Percentiles rank a stretch among this genome's conserved stretches.
Evolutionary conservation across 257 asterid species (phyloP).

Genomic region (Vinca minor): DNA sequence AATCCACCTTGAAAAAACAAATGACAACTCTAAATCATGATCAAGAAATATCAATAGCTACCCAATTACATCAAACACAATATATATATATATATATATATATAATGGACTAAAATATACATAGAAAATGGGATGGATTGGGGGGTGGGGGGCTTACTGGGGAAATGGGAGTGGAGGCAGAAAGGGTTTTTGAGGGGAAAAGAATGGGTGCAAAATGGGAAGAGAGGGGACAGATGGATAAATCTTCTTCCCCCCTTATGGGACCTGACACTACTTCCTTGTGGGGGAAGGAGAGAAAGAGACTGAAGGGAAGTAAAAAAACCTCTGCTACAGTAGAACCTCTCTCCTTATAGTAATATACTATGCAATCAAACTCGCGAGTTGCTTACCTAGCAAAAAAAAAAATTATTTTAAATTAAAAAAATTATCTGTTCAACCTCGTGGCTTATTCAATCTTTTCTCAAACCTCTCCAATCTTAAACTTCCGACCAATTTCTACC

Average conservation of each 20-base stretch:
- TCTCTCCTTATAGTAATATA: too few relatives aligned
- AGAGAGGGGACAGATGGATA: conserved; percentile 14
- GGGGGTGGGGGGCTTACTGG: conserved; percentile 10
- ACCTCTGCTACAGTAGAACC: conserved; percentile 27
- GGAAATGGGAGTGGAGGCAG: conserved; percentile 4
- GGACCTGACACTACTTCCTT: conserved; percentile 29
- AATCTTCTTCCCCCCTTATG: conserved; percentile 37
- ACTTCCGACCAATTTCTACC: too few relatives aligned
- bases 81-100: neutral
- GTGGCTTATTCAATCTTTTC: too few relatives aligned
- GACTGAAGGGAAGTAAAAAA: conserved; percentile 26
- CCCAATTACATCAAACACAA: neutral
- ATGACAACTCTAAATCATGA: conserved; percentile 8
- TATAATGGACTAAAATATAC: neutral
- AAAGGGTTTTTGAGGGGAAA: conserved; percentile 1
- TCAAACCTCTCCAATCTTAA: too few relatives aligned
- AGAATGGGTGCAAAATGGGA: conserved; percentile 5
- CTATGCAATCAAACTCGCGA: too few relatives aligned
- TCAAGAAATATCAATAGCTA: conserved; percentile 1
- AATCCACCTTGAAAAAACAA: conserved; percentile 3
- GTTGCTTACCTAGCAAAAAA: too few relatives aligned
- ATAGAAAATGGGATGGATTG: neutral
- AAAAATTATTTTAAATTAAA: too few relatives aligned
- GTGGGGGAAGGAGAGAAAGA: conserved; percentile 28
- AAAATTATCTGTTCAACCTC: too few relatives aligned